Conservation (phyloP, 257 asterid genomes). For the Solanum infundibuliforme region DNA sequence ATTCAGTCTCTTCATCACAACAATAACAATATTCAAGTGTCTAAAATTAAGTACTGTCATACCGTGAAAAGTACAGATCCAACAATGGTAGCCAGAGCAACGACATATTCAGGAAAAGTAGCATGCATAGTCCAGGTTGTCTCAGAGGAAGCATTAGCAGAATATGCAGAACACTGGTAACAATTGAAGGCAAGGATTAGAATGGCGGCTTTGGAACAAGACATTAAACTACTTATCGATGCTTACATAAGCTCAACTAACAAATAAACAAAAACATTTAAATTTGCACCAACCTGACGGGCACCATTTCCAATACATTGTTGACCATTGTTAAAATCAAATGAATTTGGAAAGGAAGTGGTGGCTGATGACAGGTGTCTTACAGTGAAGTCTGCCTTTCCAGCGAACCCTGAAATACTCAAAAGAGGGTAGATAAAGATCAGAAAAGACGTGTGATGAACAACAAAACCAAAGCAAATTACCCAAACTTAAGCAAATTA, state of each 20-base stretch:
- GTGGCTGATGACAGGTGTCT: constrained; percentile 84
- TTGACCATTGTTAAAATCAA: constrained; percentile 43
- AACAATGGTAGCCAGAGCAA: constrained; percentile 87
- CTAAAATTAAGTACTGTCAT: constrained; percentile 9
- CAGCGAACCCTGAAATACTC: constrained; percentile 53
- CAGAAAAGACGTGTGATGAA: not conserved
- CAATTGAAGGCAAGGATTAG: not conserved
- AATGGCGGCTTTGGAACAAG: not conserved
- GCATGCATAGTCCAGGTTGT: constrained; percentile 88
- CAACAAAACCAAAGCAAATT: not conserved
- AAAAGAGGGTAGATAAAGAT: not conserved
- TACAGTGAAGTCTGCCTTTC: constrained; percentile 95
- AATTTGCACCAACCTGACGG: constrained; percentile 42
- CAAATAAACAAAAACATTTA: not conserved
- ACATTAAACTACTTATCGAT: not conserved
- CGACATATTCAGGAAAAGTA: constrained; percentile 96
- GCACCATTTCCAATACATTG: constrained; percentile 68
- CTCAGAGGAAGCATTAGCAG: constrained; percentile 76
- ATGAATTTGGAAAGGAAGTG: constrained; percentile 49
- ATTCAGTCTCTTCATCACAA: not conserved
- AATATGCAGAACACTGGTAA: constrained; percentile 73
- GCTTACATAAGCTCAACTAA: not conserved
- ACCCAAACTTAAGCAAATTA: not conserved
- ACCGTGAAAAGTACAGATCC: constrained; percentile 97
- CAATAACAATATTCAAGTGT: not conserved